Evolutionary conservation across 257 asterid genomes (phyloP).

Genomic region (Ligustrum vulgare): DNA sequence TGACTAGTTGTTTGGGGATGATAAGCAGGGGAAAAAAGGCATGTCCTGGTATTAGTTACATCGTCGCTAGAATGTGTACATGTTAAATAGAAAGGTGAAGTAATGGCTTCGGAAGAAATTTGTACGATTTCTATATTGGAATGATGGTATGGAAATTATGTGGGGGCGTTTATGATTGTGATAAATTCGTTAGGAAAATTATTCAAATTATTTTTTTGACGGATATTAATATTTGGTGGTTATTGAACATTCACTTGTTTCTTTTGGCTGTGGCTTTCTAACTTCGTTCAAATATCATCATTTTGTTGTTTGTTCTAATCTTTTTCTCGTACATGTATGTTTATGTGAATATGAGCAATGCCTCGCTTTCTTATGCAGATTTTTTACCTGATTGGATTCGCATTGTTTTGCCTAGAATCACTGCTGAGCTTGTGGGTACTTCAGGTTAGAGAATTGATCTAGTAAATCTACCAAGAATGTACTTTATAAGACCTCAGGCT

Average conservation of each 20-base stretch:
- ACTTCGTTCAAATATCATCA: neutral
- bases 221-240: neutral
- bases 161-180: neutral
- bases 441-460: constrained; percentile 40
- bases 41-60: neutral
- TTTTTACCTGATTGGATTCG: constrained; percentile 52
- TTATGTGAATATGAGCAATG: neutral
- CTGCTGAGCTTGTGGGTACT: constrained; percentile 56
- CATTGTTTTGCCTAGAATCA: constrained; percentile 47
- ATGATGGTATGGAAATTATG: neutral
- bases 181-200: neutral
- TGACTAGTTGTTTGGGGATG: neutral
- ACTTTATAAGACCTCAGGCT: neutral
- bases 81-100: neutral
- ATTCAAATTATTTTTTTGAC: neutral
- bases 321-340: neutral
- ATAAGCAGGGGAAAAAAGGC: neutral
- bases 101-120: neutral
- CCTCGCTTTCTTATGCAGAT: constrained; percentile 33
- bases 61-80: neutral
- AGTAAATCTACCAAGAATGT: neutral
- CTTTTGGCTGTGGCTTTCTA: neutral
- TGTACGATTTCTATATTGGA: neutral
- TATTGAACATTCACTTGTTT: neutral
- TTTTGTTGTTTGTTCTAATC: constrained; percentile 5